Percentiles rank a stretch among this genome's conserved stretches.
Conservation (phyloP, 2,329 filamentous ascomycete genomes). For the Sphaerulina vaccinii region DNA sequence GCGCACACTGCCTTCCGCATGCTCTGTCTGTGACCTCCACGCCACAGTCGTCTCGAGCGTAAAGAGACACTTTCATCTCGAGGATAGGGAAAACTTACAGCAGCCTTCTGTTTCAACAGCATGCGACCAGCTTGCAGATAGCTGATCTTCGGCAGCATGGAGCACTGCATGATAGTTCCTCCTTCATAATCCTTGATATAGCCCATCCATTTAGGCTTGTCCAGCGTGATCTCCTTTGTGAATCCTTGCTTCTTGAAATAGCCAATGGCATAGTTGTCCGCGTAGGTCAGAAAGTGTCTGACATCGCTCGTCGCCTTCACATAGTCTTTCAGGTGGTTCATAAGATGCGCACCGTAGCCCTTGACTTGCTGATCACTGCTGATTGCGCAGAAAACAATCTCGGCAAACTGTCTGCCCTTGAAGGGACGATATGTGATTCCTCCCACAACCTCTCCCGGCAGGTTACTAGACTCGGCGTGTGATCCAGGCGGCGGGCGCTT, state of each 20-base stretch:
- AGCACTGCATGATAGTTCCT: conserved; percentile 98
- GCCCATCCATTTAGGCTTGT: conserved; percentile 92
- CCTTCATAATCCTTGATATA: conserved; percentile 99
- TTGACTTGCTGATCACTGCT: conserved; percentile 98
- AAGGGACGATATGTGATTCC: conserved; percentile 97
- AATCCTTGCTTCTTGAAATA: conserved; percentile 99
- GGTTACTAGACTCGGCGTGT: conserved; percentile 29
- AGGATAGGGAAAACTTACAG: too few species aligned
- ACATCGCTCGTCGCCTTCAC: conserved; percentile 95
- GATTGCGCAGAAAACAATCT: conserved; percentile 98
- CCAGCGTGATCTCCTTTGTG: conserved; percentile 94
- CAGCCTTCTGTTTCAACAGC: conserved; percentile 96
- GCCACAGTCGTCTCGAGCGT: too few species aligned
- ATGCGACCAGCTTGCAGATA: conserved; percentile 92
- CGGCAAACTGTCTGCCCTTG: conserved; percentile 85
- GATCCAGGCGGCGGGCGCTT: conserved; percentile 71
- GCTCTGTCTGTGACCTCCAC: too few species aligned
- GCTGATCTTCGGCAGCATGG: conserved; percentile 90
- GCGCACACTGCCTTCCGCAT: too few species aligned
- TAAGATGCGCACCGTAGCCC: conserved; percentile 94
- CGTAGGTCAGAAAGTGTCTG: conserved; percentile 98
- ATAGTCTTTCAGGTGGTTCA: conserved; percentile 97
- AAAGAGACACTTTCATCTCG: too few species aligned
- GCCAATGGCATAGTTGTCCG: conserved; percentile 97
- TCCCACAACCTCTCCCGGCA: conserved; percentile 51